Percentiles rank a stretch among this genome's conserved stretches.
Conservation (phyloP, 139 green algal species). For the Closterium sp. region DNA sequence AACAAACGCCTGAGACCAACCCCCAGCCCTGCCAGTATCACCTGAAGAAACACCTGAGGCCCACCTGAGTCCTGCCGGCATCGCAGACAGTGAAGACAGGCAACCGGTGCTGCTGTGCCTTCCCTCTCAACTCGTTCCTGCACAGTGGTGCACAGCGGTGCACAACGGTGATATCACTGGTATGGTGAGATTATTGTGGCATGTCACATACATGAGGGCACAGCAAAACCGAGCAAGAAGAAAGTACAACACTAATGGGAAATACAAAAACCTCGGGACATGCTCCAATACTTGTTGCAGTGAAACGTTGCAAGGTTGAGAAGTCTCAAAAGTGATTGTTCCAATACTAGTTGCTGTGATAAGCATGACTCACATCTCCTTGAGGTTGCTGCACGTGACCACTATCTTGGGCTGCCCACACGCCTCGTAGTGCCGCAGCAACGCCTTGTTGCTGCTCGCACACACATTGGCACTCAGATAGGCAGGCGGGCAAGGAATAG, state of each 20-base stretch:
- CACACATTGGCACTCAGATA: not conserved
- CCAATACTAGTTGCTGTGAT: no score
- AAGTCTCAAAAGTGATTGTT: not conserved
- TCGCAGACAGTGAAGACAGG: conserved; percentile 29
- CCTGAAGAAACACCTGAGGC: not conserved
- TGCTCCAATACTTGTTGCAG: no score
- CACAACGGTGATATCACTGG: not conserved
- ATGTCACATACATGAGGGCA: no score
- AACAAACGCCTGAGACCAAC: no score
- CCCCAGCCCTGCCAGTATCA: not conserved
- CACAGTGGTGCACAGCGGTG: not conserved
- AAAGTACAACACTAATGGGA: no score
- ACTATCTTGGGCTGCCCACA: conserved; percentile 50
- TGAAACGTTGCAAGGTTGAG: no score
- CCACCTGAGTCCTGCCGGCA: conserved; percentile 38
- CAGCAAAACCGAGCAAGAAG: no score
- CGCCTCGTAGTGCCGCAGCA: conserved; percentile 16
- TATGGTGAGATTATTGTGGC: no score
- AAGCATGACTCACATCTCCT: conserved; percentile 33
- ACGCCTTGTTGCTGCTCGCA: not conserved
- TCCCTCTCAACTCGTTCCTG: conserved; percentile 46
- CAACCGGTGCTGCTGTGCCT: conserved; percentile 12
- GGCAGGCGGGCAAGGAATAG: not conserved
- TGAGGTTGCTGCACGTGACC: conserved; percentile 45
- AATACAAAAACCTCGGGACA: no score